Evolutionary conservation across 495 filamentous ascomycete genomes (phyloP).

Genomic region (Penicillium mononematosum): DNA sequence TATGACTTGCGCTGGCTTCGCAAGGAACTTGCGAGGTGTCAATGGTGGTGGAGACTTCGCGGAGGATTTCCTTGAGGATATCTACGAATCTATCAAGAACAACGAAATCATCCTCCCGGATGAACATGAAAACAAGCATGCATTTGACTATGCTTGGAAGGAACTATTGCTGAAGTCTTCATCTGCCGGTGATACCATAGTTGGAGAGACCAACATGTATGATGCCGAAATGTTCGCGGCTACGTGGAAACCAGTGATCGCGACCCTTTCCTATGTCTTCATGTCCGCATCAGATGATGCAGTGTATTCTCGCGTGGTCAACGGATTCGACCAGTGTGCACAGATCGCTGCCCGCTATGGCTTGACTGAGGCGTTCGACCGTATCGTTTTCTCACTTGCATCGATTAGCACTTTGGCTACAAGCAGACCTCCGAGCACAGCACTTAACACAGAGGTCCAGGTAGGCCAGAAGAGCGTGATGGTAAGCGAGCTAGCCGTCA

Average conservation of each 20-base stretch:
- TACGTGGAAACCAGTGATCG: constrained; percentile 92
- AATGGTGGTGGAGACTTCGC: constrained; percentile 85
- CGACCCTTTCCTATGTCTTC: constrained; percentile 96
- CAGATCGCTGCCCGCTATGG: constrained; percentile 86
- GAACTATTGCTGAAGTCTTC: constrained; percentile 87
- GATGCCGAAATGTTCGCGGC: constrained; percentile 97
- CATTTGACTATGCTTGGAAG: constrained; percentile 96
- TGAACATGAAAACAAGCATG: constrained; percentile 93
- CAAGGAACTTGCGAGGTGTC: constrained; percentile 82
- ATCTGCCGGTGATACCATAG: constrained; percentile 65
- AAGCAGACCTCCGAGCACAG: constrained; percentile 70
- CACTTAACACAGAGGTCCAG: constrained; percentile 94
- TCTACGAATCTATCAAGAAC: constrained; percentile 86
- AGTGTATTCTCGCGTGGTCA: constrained; percentile 88
- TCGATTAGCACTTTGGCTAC: constrained; percentile 85
- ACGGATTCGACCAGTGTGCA: constrained; percentile 94
- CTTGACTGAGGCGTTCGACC: constrained; percentile 82
- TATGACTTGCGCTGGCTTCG: constrained; percentile 79
- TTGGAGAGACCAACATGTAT: constrained; percentile 91
- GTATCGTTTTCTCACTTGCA: constrained; percentile 83
- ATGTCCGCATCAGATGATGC: constrained; percentile 98
- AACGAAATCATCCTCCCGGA: constrained; percentile 96
- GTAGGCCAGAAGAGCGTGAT: constrained; percentile 90
- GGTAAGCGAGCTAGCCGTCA: constrained; percentile 97
- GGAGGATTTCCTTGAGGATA: constrained; percentile 78